Evolutionary conservation across 2,329 filamentous ascomycete species (phyloP).

Genomic region (Penicillium psychrosexuale): DNA sequence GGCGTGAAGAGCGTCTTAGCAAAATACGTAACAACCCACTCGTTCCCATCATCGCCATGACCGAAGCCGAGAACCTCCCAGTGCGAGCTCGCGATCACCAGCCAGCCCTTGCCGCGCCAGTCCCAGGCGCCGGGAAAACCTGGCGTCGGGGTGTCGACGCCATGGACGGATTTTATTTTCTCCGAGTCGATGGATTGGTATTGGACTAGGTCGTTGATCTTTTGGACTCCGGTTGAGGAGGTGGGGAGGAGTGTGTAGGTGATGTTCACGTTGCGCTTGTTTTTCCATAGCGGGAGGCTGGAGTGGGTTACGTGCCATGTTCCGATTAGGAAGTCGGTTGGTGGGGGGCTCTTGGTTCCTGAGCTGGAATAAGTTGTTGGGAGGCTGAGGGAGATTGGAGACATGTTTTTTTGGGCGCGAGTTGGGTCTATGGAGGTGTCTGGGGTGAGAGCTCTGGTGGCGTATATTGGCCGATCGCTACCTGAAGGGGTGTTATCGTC

Average conservation of each 20-base stretch:
- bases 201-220: conserved; percentile 21
- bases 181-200: conserved; percentile 16
- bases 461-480: background rate
- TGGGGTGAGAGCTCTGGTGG: background rate
- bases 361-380: background rate
- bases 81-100: conserved; percentile 68
- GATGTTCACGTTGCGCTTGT: conserved; percentile 25
- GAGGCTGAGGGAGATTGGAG: background rate
- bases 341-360: conserved; percentile 4
- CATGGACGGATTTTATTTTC: conserved; percentile 18
- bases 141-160: conserved; percentile 16
- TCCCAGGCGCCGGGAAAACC: conserved; percentile 54
- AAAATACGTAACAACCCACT: conserved; percentile 82
- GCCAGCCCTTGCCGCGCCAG: conserved; percentile 74
- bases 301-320: conserved; percentile 26
- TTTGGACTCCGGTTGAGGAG: background rate
- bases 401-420: background rate
- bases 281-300: conserved; percentile 22
- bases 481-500: background rate
- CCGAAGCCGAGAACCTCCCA: conserved; percentile 60
- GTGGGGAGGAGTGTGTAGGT: conserved; percentile 17
- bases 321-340: conserved; percentile 18
- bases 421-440: background rate
- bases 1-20: conserved; percentile 78
- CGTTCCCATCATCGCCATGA: conserved; percentile 36